These are phyloP conservation scores for Aspergillus ochraceus DNA, from an alignment of 2,329 filamentous ascomycete genomes.

Conservation along the genomic window DNA sequence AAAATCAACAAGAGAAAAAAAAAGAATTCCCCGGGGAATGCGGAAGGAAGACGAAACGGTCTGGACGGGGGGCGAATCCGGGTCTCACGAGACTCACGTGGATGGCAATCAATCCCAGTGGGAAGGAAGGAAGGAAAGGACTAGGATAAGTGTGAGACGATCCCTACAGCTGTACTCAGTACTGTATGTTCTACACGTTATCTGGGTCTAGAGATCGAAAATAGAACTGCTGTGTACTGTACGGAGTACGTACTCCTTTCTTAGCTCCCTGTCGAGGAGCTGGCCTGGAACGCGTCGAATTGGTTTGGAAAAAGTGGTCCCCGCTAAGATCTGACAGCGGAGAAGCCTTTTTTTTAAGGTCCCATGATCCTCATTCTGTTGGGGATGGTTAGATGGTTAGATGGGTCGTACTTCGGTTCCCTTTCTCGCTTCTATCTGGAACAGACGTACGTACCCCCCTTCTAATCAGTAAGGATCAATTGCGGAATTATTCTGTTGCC, in stretches of 20 bases:
- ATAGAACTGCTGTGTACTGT: neutral
- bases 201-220: neutral
- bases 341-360: slow-evolving; percentile 20
- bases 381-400: neutral
- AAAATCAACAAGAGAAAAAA: neutral
- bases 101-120: neutral
- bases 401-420: neutral
- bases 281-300: no score
- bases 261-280: neutral
- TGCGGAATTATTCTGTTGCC: neutral
- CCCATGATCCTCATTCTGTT: slow-evolving; percentile 24
- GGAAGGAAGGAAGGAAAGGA: no score
- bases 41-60: neutral
- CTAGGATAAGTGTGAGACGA: neutral
- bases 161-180: neutral
- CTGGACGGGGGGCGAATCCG: neutral
- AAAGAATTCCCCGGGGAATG: neutral
- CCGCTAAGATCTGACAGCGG: slow-evolving; percentile 26
- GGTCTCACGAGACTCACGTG: slow-evolving; percentile 5
- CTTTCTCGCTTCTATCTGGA: neutral
- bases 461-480: neutral
- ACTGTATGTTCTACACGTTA: no score
- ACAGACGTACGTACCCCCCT: neutral
- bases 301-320: neutral
- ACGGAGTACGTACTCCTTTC: neutral